These are phyloP conservation scores for Monilinia vaccinii-corymbosi DNA, from an alignment of 2,329 filamentous ascomycete species.

Conservation along the genomic window DNA sequence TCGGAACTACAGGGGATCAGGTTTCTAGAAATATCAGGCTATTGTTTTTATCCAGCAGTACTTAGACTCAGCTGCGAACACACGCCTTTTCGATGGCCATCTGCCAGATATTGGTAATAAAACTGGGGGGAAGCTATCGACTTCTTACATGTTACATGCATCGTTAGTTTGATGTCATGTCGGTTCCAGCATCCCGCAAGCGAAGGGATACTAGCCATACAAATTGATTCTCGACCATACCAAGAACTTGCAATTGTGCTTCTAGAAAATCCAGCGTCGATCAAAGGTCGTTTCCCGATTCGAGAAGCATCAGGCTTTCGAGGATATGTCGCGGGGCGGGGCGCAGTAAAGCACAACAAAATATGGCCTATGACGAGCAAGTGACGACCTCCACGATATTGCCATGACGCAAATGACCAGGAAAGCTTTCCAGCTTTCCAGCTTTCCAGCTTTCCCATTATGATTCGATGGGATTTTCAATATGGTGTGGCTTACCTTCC, in stretches of 20 bases:
- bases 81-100: neutral
- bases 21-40: neutral
- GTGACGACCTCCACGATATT: neutral
- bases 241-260: neutral
- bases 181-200: neutral
- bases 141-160: neutral
- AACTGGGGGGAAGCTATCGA: neutral
- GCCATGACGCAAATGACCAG: constrained; percentile 2
- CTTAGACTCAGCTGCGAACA: too few relatives aligned
- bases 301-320: neutral
- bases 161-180: constrained; percentile 7
- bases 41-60: too few relatives aligned
- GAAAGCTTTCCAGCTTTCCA: too few relatives aligned
- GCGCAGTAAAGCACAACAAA: too few relatives aligned
- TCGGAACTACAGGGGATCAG: neutral
- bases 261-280: neutral
- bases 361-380: neutral
- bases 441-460: constrained; percentile 1
- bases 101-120: neutral
- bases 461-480: neutral
- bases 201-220: neutral
- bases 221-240: neutral
- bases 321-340: neutral
- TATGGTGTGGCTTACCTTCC: neutral
- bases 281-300: neutral